A percentile compares a stretch with the other conserved stretches of the same genome.
Evolutionary conservation across 805 yeast genomes (phyloP).

Genomic region (Kregervanrija fluxuum): DNA sequence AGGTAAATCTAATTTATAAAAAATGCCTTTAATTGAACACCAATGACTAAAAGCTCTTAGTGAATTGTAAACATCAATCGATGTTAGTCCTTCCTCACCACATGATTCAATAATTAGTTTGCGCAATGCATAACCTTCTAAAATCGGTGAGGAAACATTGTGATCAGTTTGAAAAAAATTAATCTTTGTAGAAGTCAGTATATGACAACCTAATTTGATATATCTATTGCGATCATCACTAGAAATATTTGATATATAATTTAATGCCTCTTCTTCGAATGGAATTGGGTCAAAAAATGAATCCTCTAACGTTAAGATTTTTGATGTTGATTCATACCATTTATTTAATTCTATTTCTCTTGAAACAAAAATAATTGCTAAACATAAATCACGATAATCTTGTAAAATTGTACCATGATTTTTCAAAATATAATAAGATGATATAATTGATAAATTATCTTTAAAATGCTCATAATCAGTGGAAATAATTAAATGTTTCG

Average conservation of each 20-base stretch:
- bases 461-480: constrained; percentile 16
- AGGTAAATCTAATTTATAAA: constrained; percentile 35
- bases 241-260: constrained; percentile 24
- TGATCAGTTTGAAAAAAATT: constrained; percentile 52
- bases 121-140: constrained; percentile 39
- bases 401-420: constrained; percentile 32
- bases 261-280: constrained; percentile 27
- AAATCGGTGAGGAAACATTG: constrained; percentile 38
- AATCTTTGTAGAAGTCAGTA: constrained; percentile 39
- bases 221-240: constrained; percentile 24
- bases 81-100: constrained; percentile 31
- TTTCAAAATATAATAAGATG: constrained; percentile 37
- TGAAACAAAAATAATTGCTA: constrained; percentile 43
- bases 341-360: constrained; percentile 38
- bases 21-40: constrained; percentile 44
- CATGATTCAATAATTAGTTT: constrained; percentile 32
- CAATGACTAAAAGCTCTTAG: constrained; percentile 47
- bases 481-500: constrained; percentile 40
- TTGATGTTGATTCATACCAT: constrained; percentile 44
- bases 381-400: constrained; percentile 35
- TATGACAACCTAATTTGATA: constrained; percentile 34
- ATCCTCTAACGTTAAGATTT: constrained; percentile 31
- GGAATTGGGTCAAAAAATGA: constrained; percentile 28
- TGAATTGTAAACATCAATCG: constrained; percentile 38
- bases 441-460: constrained; percentile 31